Evolutionary conservation across 176 grass and related monocot genomes (phyloP).

Genomic region (Aegilops tauschii): DNA sequence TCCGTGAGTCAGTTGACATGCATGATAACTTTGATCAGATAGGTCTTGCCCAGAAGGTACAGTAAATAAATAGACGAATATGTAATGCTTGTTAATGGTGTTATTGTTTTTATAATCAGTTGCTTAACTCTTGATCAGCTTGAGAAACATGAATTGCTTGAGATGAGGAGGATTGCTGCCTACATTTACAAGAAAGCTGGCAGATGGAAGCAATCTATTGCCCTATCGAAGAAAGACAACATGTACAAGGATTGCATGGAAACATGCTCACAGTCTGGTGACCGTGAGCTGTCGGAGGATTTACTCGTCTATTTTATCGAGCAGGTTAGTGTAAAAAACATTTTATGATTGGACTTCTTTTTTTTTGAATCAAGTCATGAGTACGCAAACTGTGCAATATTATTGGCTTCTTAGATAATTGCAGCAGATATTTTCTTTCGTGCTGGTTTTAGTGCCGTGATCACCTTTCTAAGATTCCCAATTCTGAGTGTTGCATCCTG

Average conservation of each 20-base stretch:
- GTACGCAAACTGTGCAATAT: neutral
- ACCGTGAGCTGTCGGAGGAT: slow-evolving; percentile 84
- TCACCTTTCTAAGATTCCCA: neutral
- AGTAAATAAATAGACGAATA: neutral
- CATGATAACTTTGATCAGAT: slow-evolving; percentile 99
- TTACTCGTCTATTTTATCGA: slow-evolving; percentile 96
- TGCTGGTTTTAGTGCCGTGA: neutral
- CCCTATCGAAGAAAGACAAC: slow-evolving; percentile 91
- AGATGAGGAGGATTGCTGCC: slow-evolving; percentile 98
- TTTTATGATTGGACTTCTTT: neutral
- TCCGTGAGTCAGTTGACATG: slow-evolving; percentile 97
- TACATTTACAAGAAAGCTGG: slow-evolving; percentile 99
- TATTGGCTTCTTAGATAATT: neutral
- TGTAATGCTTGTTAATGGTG: neutral
- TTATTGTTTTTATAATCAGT: slow-evolving; percentile 18
- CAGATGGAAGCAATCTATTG: slow-evolving; percentile 97
- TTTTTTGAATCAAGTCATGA: neutral
- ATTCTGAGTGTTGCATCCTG: neutral
- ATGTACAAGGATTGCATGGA: slow-evolving; percentile 99
- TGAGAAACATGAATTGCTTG: slow-evolving; percentile 97
- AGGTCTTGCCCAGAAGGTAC: slow-evolving; percentile 95
- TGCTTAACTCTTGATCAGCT: slow-evolving; percentile 50
- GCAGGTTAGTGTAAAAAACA: slow-evolving; percentile 48
- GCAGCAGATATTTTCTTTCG: neutral
- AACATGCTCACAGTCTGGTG: slow-evolving; percentile 96